Base-by-base conservation (phyloP, 169 alveolate species). In the Plasmodium falciparum region DNA sequence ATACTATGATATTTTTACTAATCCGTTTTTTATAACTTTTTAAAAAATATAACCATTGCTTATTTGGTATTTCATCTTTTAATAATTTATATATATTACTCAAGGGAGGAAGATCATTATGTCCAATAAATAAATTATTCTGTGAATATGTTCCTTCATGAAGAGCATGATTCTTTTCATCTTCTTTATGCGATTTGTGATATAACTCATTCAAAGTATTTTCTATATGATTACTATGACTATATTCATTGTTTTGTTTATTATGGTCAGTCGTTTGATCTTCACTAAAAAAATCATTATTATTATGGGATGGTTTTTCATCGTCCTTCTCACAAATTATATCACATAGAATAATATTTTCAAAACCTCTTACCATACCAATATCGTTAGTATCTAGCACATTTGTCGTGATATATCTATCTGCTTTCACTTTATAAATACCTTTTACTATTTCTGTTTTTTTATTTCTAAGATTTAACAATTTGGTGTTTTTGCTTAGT, bases 391-490 rank as follows among this genome's bases (percentile, higher is more conserved):
- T 88, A 9, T 33, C 62, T 26, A 92, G 17, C 26, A 24, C 49
- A 3, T 54, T 88, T 3, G 88, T 62, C 74, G 73, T 92, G 9
- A 83, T 73, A 69, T 88, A 92, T 17, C 88, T 78, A 45, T 88
- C 93, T 9, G 93, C 95, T 33, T 92, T 88, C 39, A 92, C 88
- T 58, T 92, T 92, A 80, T 88, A 92, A 52, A 92, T 80, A 66
- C 50, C 88, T 54, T 89, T 89, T 22, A 89, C 92, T 74, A 67
- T 59, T 83, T 88, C 93, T 0, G 47, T 20, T 72, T 73, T 73
- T 11, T 88, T 67, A 88, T 75, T 73, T 26, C 80, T 47, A 9
- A 92, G 17, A 45, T 92, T 92, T 15, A 24, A 26, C 0, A 92
- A 47, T 50, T 86, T 76, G 24, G 86, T 26, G n/a, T 86, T 76